Evolutionary conservation across 805 yeast genomes (phyloP).

Genomic region (Candida hungchunana): DNA sequence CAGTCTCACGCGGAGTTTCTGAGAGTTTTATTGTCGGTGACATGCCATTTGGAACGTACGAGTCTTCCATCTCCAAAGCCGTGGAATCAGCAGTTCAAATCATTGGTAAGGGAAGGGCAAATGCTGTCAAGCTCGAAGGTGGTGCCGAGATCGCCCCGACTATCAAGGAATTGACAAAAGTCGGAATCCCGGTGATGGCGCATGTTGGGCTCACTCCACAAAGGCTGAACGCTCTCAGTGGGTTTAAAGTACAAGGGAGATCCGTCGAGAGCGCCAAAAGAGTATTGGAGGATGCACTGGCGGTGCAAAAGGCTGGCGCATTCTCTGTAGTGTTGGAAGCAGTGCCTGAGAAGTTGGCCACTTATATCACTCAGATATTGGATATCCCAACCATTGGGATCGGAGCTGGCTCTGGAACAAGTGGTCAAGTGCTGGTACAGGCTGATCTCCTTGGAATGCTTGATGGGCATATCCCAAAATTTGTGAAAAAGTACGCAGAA

Average conservation of each 20-base stretch:
- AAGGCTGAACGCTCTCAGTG: conserved; percentile 71
- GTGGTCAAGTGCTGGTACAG: conserved; percentile 89
- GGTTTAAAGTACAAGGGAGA: conserved; percentile 83
- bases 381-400: conserved; percentile 87
- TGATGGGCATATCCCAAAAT: conserved; percentile 56
- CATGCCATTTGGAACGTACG: conserved; percentile 86
- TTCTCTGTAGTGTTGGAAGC: conserved; percentile 79
- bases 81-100: conserved; percentile 50
- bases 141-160: conserved; percentile 53
- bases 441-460: conserved; percentile 78
- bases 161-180: conserved; percentile 48
- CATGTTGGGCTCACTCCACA: conserved; percentile 95
- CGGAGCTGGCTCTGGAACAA: conserved; percentile 83
- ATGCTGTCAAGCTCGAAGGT: conserved; percentile 85
- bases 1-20: conserved; percentile 69
- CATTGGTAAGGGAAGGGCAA: conserved; percentile 49
- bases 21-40: conserved; percentile 74
- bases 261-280: conserved; percentile 47
- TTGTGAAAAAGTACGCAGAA: conserved; percentile 67
- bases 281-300: conserved; percentile 62
- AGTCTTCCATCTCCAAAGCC: conserved; percentile 59
- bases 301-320: conserved; percentile 72
- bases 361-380: conserved; percentile 54
- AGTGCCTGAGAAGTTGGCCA: conserved; percentile 70
- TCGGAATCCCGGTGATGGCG: conserved; percentile 88